phyloP scores from a whole-genome alignment of 768 basidiomycete species.

The Chalciporus chontae region DNA sequence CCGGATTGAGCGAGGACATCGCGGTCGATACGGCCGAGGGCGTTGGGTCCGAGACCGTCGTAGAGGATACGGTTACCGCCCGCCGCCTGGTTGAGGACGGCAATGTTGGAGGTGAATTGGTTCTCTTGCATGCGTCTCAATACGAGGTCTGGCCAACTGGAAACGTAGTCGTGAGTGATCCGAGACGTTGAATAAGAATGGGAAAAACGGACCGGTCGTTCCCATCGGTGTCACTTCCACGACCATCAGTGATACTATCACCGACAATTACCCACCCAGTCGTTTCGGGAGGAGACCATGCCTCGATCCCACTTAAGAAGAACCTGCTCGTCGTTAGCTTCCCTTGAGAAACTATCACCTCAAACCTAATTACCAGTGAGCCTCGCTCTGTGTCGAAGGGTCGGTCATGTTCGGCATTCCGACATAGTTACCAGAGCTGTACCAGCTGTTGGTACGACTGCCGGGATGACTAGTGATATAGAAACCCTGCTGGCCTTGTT shows the following conservation, averaged over 20 bases:
- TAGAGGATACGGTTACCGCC: conserved; percentile 1
- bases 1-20: conserved; percentile 3
- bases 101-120: background rate
- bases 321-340: background rate
- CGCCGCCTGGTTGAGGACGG: background rate
- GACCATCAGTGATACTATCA: conserved; percentile 5
- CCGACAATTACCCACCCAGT: conserved; percentile 2
- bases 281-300: conserved; percentile 1
- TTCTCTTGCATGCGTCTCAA: conserved; percentile 4
- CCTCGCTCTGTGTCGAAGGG: no score
- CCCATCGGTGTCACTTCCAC: conserved; percentile 1
- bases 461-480: no score
- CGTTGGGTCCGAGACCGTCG: background rate
- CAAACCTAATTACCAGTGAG: no score
- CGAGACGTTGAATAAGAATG: background rate
- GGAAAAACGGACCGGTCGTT: conserved; percentile 1
- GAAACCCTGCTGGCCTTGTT: no score
- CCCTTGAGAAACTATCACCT: background rate
- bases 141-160: conserved; percentile 3
- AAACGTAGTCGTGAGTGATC: background rate
- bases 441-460: no score
- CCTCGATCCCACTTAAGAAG: conserved; percentile 3
- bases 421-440: no score
- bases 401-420: no score
- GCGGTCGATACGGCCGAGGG: background rate